These are phyloP conservation scores for Apiospora hydei DNA, from an alignment of 2,329 filamentous ascomycete species.

Conservation along the genomic window DNA sequence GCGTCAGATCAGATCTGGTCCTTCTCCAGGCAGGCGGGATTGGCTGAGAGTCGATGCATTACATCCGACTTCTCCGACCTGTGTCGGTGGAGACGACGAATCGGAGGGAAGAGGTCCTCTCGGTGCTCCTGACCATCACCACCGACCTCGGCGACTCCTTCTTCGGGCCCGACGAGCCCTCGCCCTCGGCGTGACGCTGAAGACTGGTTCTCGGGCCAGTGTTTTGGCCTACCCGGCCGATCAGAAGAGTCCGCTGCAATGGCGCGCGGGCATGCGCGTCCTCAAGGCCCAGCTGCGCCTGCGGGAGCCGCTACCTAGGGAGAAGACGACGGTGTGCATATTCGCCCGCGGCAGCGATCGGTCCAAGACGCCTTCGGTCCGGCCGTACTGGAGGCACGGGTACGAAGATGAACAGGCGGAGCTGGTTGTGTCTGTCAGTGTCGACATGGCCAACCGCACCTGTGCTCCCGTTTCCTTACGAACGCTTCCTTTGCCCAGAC, in stretches of 20 bases:
- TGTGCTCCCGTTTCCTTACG: neutral
- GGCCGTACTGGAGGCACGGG: neutral
- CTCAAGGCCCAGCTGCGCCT: constrained; percentile 43
- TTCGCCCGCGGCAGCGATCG: neutral
- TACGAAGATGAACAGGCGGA: neutral
- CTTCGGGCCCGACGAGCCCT: constrained; percentile 54
- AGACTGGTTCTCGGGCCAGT: constrained; percentile 37
- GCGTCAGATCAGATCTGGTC: neutral
- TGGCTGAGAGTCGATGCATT: constrained; percentile 56
- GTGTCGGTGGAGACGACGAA: constrained; percentile 46
- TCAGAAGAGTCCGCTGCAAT: constrained; percentile 33
- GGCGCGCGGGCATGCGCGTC: constrained; percentile 48
- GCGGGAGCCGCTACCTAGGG: constrained; percentile 21
- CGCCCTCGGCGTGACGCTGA: constrained; percentile 48
- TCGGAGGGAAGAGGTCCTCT: constrained; percentile 29
- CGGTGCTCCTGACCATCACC: constrained; percentile 56
- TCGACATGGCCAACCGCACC: neutral
- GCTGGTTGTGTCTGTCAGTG: constrained; percentile 32
- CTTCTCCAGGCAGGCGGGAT: neutral
- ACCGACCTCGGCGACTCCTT: constrained; percentile 66
- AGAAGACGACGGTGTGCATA: constrained; percentile 22
- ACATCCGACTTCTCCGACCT: constrained; percentile 61
- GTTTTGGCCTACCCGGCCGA: constrained; percentile 28
- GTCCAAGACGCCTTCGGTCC: neutral
- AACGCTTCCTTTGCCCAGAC: constrained; percentile 30